Conservation (phyloP, 768 basidiomycete species). For the Leucosporidium scottii region DNA sequence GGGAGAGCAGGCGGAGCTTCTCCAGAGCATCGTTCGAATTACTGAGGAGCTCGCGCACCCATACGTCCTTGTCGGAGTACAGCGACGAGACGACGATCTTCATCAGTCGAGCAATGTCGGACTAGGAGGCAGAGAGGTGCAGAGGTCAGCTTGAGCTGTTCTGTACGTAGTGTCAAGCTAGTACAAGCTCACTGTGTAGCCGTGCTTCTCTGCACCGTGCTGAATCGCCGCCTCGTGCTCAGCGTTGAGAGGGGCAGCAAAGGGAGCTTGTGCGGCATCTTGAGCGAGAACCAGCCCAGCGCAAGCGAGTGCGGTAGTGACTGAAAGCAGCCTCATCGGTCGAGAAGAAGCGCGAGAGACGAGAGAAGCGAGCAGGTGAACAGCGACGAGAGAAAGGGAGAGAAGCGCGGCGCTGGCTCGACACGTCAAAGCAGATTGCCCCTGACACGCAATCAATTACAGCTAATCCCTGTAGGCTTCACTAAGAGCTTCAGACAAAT, state of each 20-base stretch:
- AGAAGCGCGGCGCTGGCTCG: too few relatives aligned
- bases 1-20: slow-evolving; percentile 75
- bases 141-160: neutral
- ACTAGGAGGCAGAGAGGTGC: slow-evolving; percentile 48
- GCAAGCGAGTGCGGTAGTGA: too few relatives aligned
- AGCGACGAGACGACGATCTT: slow-evolving; percentile 78
- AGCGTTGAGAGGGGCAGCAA: slow-evolving; percentile 7
- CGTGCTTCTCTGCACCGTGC: neutral
- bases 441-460: too few relatives aligned
- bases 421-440: too few relatives aligned
- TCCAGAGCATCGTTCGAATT: slow-evolving; percentile 96
- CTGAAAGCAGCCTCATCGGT: too few relatives aligned
- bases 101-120: slow-evolving; percentile 64
- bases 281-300: neutral
- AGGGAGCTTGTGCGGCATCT: slow-evolving; percentile 1
- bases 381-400: neutral
- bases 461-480: too few relatives aligned
- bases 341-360: neutral
- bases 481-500: too few relatives aligned
- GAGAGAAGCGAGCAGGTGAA: neutral
- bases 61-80: slow-evolving; percentile 47
- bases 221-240: slow-evolving; percentile 14
- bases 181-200: neutral
- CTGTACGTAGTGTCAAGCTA: neutral
- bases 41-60: slow-evolving; percentile 71